Percentiles rank a stretch among this genome's conserved stretches.
phyloP scores from a whole-genome alignment of 2,329 filamentous ascomycete species.

The Calonectria montana region DNA sequence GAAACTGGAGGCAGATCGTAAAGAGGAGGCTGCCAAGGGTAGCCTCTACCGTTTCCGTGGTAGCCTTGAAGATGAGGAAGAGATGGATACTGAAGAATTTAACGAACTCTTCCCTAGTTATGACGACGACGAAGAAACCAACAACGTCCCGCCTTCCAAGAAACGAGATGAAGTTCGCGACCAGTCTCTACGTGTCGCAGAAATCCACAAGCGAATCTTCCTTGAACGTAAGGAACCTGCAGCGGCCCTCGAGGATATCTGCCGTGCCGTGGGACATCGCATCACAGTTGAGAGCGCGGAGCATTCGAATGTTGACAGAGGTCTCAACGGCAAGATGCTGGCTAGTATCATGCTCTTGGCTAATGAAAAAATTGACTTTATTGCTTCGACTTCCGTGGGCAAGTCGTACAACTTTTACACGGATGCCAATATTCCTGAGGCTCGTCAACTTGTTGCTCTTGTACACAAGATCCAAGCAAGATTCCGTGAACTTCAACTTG shows the following conservation, averaged over 20 bases:
- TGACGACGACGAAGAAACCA: conserved; percentile 62
- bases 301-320: conserved; percentile 45
- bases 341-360: conserved; percentile 75
- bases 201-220: conserved; percentile 68
- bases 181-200: conserved; percentile 70
- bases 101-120: conserved; percentile 85
- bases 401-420: conserved; percentile 87
- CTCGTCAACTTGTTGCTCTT: conserved; percentile 77
- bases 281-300: conserved; percentile 45
- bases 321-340: conserved; percentile 67
- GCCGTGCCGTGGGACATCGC: conserved; percentile 55
- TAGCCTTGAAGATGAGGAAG: conserved; percentile 79
- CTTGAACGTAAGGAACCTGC: conserved; percentile 53
- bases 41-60: conserved; percentile 89
- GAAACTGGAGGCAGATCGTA: conserved; percentile 80
- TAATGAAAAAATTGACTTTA: conserved; percentile 65
- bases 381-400: conserved; percentile 52
- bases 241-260: conserved; percentile 57
- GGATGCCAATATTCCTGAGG: conserved; percentile 81
- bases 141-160: conserved; percentile 46
- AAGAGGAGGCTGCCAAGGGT: conserved; percentile 76
- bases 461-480: conserved; percentile 75
- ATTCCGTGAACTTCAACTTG: conserved; percentile 76
- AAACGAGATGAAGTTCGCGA: conserved; percentile 59
- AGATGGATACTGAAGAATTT: conserved; percentile 79